These are phyloP conservation scores for Fusarium papillatum DNA, from an alignment of 2,329 filamentous ascomycete genomes.

Conservation along the genomic window DNA sequence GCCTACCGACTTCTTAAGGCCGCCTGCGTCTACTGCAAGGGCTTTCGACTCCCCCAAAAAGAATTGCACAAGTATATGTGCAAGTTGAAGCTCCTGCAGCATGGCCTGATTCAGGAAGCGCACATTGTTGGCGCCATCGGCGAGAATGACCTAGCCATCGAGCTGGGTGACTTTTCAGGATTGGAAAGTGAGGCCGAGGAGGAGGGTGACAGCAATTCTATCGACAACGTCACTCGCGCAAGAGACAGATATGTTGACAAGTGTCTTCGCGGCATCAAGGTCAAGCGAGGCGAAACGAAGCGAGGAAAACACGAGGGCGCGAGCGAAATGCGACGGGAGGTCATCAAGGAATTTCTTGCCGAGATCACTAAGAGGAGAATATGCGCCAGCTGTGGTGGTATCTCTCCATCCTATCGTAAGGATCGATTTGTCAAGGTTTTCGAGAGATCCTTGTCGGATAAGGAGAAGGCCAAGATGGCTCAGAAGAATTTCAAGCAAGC, in stretches of 20 bases:
- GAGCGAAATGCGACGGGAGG: conserved; percentile 78
- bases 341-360: conserved; percentile 86
- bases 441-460: conserved; percentile 80
- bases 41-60: conserved; percentile 82
- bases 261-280: conserved; percentile 73
- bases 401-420: conserved; percentile 88
- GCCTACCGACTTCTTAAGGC: conserved; percentile 86
- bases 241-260: conserved; percentile 79
- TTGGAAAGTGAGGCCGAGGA: conserved; percentile 73
- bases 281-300: conserved; percentile 62
- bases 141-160: conserved; percentile 56
- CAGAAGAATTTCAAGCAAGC: conserved; percentile 75
- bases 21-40: conserved; percentile 92
- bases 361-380: conserved; percentile 77
- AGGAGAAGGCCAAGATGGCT: conserved; percentile 84
- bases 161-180: conserved; percentile 50
- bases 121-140: conserved; percentile 67
- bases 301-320: conserved; percentile 87
- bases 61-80: conserved; percentile 85
- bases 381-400: conserved; percentile 76
- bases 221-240: conserved; percentile 66
- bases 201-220: conserved; percentile 65
- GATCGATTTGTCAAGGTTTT: conserved; percentile 96
- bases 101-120: conserved; percentile 83
- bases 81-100: conserved; percentile 87